These are phyloP conservation scores for Solanum ahanhuiri DNA, from an alignment of 257 asterid genomes.

Conservation along the genomic window DNA sequence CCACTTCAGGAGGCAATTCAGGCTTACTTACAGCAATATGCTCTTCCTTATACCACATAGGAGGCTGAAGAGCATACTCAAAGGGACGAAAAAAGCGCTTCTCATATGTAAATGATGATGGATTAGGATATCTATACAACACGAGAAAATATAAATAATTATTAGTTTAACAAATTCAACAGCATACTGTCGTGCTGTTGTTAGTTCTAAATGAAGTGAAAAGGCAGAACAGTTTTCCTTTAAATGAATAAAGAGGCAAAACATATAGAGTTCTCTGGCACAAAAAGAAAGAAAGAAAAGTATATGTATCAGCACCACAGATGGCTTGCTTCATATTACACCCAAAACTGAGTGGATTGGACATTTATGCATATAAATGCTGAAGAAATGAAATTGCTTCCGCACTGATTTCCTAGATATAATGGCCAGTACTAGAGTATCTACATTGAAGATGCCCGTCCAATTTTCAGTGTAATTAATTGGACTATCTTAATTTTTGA, in stretches of 20 bases:
- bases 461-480: neutral
- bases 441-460: neutral
- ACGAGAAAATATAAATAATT: neutral
- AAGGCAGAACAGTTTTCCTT: neutral
- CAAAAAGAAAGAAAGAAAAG: neutral
- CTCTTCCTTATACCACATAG: constrained; percentile 74
- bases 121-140: constrained; percentile 78
- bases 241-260: neutral
- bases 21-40: constrained; percentile 91
- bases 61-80: constrained; percentile 97
- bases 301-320: neutral
- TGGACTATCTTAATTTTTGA: neutral
- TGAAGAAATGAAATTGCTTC: neutral
- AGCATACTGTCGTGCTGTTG: neutral
- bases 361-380: neutral
- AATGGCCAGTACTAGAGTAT: neutral
- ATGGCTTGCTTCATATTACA: neutral
- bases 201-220: neutral
- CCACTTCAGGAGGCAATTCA: constrained; percentile 64
- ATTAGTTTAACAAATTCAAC: neutral
- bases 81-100: constrained; percentile 89
- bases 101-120: constrained; percentile 88
- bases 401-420: neutral
- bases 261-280: neutral
- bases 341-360: neutral